A percentile compares a stretch with the other conserved stretches of the same genome.
Conservation (phyloP, 176 grass and related monocot species). For the Musa troglodytarum region DNA sequence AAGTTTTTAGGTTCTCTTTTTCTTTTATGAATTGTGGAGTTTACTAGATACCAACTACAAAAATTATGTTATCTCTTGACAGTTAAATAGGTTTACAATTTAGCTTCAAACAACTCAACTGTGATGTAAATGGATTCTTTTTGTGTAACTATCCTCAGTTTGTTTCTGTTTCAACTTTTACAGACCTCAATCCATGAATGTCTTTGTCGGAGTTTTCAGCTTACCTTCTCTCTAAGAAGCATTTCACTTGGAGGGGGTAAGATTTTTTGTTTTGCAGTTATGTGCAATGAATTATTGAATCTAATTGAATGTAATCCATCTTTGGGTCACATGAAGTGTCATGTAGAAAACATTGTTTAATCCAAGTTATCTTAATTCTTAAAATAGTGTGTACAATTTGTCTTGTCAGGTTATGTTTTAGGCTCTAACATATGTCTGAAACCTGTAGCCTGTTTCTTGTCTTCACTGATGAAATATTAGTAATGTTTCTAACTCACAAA, state of each 20-base stretch:
- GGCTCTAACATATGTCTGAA: too few species aligned
- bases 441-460: too few species aligned
- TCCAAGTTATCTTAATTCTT: not conserved
- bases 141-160: not conserved
- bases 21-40: not conserved
- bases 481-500: too few species aligned
- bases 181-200: conserved; percentile 84
- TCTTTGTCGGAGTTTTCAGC: conserved; percentile 86
- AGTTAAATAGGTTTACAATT: not conserved
- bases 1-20: not conserved
- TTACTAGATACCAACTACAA: not conserved
- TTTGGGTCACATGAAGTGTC: not conserved
- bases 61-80: not conserved
- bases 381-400: not conserved
- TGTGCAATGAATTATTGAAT: not conserved
- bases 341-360: not conserved
- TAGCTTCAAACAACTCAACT: not conserved
- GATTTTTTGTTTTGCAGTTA: conserved; percentile 9
- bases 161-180: not conserved
- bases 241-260: conserved; percentile 65
- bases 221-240: conserved; percentile 78
- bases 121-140: not conserved
- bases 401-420: not conserved
- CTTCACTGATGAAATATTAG: too few species aligned
- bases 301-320: not conserved